phyloP scores from a whole-genome alignment of 495 filamentous ascomycete genomes.

The Arthonia radiata region DNA sequence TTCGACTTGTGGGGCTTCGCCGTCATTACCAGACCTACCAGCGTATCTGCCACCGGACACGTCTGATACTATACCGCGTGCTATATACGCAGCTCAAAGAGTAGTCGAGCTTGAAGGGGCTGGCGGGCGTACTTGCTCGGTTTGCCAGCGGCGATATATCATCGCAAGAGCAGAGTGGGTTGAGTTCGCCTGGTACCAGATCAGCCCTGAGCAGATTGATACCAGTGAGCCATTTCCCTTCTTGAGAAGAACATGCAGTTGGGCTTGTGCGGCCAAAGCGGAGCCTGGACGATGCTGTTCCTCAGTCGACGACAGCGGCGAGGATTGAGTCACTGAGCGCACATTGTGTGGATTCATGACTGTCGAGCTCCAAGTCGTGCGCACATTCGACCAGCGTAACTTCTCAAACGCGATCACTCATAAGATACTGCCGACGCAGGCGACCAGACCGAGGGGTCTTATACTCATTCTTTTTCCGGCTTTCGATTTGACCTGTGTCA shows the following conservation, averaged over 20 bases:
- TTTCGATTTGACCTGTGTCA: too few species aligned
- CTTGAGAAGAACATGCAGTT: conserved; percentile 36
- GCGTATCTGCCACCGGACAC: conserved; percentile 17
- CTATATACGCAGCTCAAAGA: conserved; percentile 3
- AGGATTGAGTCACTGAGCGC: too few species aligned
- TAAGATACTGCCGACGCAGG: too few species aligned
- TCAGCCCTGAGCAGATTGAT: conserved; percentile 4
- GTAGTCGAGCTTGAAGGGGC: conserved; percentile 18
- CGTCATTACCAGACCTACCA: conserved; percentile 17
- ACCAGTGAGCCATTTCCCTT: conserved; percentile 29
- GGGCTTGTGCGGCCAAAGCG: conserved; percentile 32
- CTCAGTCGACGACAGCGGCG: too few species aligned
- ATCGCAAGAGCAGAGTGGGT: conserved; percentile 42
- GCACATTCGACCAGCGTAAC: too few species aligned
- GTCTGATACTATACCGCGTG: conserved; percentile 1
- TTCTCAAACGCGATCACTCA: too few species aligned
- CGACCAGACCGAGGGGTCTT: too few species aligned
- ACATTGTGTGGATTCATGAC: too few species aligned
- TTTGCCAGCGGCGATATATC: conserved; percentile 31
- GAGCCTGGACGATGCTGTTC: too few species aligned
- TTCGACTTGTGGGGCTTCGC: conserved; percentile 19
- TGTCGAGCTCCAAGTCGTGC: too few species aligned
- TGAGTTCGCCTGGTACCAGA: conserved; percentile 38
- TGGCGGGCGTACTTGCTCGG: conserved; percentile 31
- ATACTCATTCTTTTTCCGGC: too few species aligned